Conservation (phyloP, 1,284 basidiomycete species). For the Coniferiporia sulphurascens region DNA sequence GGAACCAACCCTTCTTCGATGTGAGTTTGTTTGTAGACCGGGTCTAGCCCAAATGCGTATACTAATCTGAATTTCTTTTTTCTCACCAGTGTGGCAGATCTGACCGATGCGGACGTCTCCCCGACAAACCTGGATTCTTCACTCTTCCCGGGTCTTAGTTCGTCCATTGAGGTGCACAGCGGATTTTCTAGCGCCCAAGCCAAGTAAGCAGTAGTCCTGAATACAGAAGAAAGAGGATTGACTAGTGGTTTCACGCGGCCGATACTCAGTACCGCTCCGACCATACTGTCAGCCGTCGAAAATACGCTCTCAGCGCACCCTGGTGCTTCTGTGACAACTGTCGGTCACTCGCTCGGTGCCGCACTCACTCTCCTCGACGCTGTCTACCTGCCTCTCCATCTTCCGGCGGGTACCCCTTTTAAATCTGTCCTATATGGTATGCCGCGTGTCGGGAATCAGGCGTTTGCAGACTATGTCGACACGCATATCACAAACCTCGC, state of each 20-base stretch:
- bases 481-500: slow-evolving; percentile 26
- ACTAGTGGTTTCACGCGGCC: neutral
- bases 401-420: slow-evolving; percentile 31
- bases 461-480: slow-evolving; percentile 56
- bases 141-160: slow-evolving; percentile 54
- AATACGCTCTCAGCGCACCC: slow-evolving; percentile 35
- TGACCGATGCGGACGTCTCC: slow-evolving; percentile 51
- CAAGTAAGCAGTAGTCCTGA: slow-evolving; percentile 32
- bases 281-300: slow-evolving; percentile 44
- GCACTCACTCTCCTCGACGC: slow-evolving; percentile 48
- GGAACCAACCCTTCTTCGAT: slow-evolving; percentile 14
- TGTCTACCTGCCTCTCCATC: slow-evolving; percentile 33
- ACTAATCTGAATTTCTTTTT: neutral
- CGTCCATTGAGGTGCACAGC: slow-evolving; percentile 45
- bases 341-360: slow-evolving; percentile 53
- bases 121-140: slow-evolving; percentile 34
- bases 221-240: neutral
- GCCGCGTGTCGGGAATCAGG: slow-evolving; percentile 62
- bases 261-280: slow-evolving; percentile 39
- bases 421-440: slow-evolving; percentile 43
- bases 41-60: too few species aligned
- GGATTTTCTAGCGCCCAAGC: slow-evolving; percentile 55
- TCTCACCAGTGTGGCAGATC: slow-evolving; percentile 31
- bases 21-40: neutral
- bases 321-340: slow-evolving; percentile 38